Base-by-base conservation (phyloP, 192 early-diverging fungal species). In the Geosiphon pyriformis region DNA sequence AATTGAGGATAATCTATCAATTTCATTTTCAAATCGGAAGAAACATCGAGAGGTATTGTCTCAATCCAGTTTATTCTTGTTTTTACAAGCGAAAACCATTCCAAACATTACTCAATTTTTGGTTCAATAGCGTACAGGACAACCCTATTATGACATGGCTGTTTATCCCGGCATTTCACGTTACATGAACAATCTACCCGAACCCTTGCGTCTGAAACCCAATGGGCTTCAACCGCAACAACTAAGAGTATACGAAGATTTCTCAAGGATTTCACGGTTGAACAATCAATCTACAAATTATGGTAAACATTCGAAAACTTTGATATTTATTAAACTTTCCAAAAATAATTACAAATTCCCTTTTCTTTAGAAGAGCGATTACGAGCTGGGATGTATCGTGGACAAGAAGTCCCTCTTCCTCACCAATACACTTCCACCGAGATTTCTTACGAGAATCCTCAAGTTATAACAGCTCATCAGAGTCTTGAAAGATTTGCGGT, bases 141-240 rank as follows among this genome's bases (percentile, higher is more conserved):
- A 95, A 73, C 92, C 93, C 20, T 99, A 84, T 76, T 94, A 89
- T 67, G 97, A 99, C 70, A 81, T 92, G 70, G 78, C 83, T 8
- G 85, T 89, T 0, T 94, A 87, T 66, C 79, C 84, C 23, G 82
- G 82, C 3, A 74, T 84, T 23, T 89, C 89, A 1, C 81, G 88
- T 30, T 99, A 95, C 65, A 92, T 92, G 17, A 70, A 87, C 34
- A 90, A 80, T 18, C 79, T 99, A 52, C 95, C 97, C 0, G 95
- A 97, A 25, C 80, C 87, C 27, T 83, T 99, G 42, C 83, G 91
- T 48, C 76, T 93, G 54, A 92, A 93, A 63, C 85, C 88, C 4
- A 88, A 87, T 56, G 94, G 93, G 0, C 79, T 98, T 26, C 83
- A 82, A 34, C 73, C 84, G 1, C 84, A 82, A 30, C 92, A 95